Percentiles rank a stretch among this genome's conserved stretches.
These are phyloP conservation scores for Elongisporangium anandrum DNA, from an alignment of 352 stramenopile species.

Conservation along the genomic window DNA sequence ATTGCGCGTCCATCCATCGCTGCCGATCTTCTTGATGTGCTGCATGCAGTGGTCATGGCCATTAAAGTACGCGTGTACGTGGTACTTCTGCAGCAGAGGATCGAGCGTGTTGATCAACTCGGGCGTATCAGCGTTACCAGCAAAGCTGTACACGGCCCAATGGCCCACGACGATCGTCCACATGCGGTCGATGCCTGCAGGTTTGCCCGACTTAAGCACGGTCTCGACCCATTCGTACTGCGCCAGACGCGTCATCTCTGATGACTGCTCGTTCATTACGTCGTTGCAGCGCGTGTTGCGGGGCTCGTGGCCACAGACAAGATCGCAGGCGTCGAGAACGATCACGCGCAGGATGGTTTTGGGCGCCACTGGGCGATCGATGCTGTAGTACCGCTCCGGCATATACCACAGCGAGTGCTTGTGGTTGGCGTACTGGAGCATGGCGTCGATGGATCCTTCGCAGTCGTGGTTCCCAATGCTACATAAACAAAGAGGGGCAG, in stretches of 20 bases:
- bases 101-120: constrained; percentile 74
- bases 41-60: constrained; percentile 85
- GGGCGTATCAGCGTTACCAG: constrained; percentile 71
- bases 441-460: constrained; percentile 75
- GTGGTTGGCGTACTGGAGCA: constrained; percentile 71
- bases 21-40: constrained; percentile 58
- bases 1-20: constrained; percentile 40
- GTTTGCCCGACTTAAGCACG: constrained; percentile 50
- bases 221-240: constrained; percentile 83
- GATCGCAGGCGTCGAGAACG: constrained; percentile 75
- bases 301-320: constrained; percentile 78
- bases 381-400: constrained; percentile 70
- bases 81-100: constrained; percentile 74
- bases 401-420: constrained; percentile 79
- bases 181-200: constrained; percentile 66
- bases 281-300: constrained; percentile 73
- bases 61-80: constrained; percentile 85
- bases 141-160: constrained; percentile 83
- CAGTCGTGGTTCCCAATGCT: constrained; percentile 88
- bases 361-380: constrained; percentile 69
- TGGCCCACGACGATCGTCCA: constrained; percentile 84
- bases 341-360: constrained; percentile 81
- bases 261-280: constrained; percentile 77
- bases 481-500: neutral
- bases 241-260: constrained; percentile 35